Conservation (phyloP, 2,329 filamentous ascomycete genomes). For the Fusarium denticulatum region DNA sequence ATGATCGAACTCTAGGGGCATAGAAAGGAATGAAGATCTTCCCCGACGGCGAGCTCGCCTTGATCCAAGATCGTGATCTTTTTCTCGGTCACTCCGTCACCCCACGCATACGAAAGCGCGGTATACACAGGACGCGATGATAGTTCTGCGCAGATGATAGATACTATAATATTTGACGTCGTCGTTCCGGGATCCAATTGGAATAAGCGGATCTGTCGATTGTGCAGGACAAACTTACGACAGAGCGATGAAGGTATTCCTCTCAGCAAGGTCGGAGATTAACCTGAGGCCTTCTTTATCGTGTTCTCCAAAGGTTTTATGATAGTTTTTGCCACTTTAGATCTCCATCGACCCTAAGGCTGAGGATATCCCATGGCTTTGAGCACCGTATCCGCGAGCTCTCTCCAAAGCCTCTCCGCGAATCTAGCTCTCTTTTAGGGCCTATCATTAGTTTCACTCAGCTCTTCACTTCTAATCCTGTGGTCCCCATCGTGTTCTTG, state of each 20-base stretch:
- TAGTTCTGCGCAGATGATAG: not conserved
- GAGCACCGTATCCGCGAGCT: not conserved
- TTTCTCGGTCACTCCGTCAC: fast-evolving
- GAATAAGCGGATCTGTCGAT: no score
- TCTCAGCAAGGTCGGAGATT: not conserved
- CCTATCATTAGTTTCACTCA: not conserved
- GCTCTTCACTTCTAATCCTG: not conserved
- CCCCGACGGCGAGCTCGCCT: not conserved
- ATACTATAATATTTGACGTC: no score
- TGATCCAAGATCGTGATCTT: not conserved
- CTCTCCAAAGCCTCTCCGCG: not conserved
- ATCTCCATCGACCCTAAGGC: not conserved
- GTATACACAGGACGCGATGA: not conserved
- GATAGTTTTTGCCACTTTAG: not conserved
- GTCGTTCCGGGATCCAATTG: no score
- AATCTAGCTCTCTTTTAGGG: not conserved
- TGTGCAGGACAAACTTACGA: no score
- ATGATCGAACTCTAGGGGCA: fast-evolving
- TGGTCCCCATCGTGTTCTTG: not conserved
- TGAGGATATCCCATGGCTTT: not conserved
- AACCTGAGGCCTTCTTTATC: fast-evolving
- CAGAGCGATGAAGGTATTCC: not conserved
- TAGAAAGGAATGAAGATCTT: not conserved
- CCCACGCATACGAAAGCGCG: not conserved
- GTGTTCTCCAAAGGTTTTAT: not conserved